Conservation (phyloP, 2,329 filamentous ascomycete species). For the Albophoma yamanashiensis region DNA sequence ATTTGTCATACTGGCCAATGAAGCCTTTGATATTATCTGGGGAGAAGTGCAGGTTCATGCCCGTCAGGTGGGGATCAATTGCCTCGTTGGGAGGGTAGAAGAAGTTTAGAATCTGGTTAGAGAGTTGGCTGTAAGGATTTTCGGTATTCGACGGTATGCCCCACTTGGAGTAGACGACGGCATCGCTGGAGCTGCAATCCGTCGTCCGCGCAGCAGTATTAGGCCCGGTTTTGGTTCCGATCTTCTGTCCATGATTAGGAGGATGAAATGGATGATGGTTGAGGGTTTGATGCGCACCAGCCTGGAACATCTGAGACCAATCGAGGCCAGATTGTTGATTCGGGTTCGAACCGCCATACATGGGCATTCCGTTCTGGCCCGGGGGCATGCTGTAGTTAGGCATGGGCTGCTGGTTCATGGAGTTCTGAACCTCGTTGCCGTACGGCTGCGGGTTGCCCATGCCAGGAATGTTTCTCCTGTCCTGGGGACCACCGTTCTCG, state of each 20-base stretch:
- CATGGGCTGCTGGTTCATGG: conserved; percentile 57
- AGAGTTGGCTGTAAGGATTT: conserved; percentile 43
- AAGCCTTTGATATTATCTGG: conserved; percentile 61
- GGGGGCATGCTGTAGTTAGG: conserved; percentile 54
- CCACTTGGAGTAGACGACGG: conserved; percentile 39
- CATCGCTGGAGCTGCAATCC: conserved; percentile 33
- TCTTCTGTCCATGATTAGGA: conserved; percentile 59
- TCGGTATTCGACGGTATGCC: conserved; percentile 33
- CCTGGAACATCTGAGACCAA: conserved; percentile 71
- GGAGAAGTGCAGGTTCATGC: conserved; percentile 51
- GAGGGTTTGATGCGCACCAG: conserved; percentile 57
- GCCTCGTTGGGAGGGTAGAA: conserved; percentile 36
- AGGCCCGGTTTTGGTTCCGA: conserved; percentile 58
- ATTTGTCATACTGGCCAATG: conserved; percentile 60
- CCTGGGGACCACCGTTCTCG: conserved; percentile 43
- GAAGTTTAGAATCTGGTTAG: conserved; percentile 45
- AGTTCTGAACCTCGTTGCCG: conserved; percentile 43
- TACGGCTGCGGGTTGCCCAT: conserved; percentile 45
- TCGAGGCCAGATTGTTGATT: conserved; percentile 56
- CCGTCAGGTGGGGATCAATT: conserved; percentile 42
- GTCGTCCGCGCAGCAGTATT: conserved; percentile 40
- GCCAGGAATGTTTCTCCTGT: conserved; percentile 46
- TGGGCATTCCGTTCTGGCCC: conserved; percentile 52
- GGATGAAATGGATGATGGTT: conserved; percentile 41
- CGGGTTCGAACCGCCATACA: conserved; percentile 49